Evolutionary conservation across 2,329 filamentous ascomycete genomes (phyloP), one percentile per base, ranked within the genome.

Genomic region (Dactylellina leptospora): DNA sequence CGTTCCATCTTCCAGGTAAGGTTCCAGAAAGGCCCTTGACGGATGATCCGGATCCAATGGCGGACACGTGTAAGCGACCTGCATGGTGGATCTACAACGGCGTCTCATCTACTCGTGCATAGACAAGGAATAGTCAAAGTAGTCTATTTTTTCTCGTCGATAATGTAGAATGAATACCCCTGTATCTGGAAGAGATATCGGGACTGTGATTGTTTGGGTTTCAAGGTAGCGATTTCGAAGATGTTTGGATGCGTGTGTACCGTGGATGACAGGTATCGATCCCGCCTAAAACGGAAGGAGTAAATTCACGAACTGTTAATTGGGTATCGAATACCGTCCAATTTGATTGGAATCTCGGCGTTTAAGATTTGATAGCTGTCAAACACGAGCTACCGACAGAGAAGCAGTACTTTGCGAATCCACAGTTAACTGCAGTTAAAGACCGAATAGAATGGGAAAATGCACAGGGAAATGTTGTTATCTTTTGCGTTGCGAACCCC

Each of bases 401-500:
- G 16, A 10, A n/a, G n/a, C n/a, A n/a, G n/a, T n/a, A n/a, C n/a
- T n/a, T n/a, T n/a, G n/a, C n/a, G n/a, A n/a, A n/a, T n/a, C n/a
- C n/a, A n/a, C n/a, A n/a, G n/a, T n/a, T n/a, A n/a, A n/a, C n/a
- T n/a, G n/a, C n/a, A n/a, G n/a, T n/a, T n/a, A n/a, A n/a, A n/a
- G n/a, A n/a, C n/a, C n/a, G n/a, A n/a, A n/a, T n/a, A n/a, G n/a
- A n/a, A n/a, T n/a, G n/a, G n/a, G n/a, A n/a, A n/a, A n/a, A n/a
- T n/a, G n/a, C n/a, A n/a, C n/a, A n/a, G n/a, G 9, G 38, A 4
- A 16, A 4, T 42, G 6, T 48, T 22, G 60, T 66, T 66, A 63
- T 63, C 51, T 66, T 68, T 42, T 68, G 62, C 54, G 62, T 68
- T 68, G 62, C 27, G 45, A 30, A 23, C n/a, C n/a, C n/a, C n/a